Conservation (phyloP, 2,329 filamentous ascomycete species). For the Talaromyces sp. region DNA sequence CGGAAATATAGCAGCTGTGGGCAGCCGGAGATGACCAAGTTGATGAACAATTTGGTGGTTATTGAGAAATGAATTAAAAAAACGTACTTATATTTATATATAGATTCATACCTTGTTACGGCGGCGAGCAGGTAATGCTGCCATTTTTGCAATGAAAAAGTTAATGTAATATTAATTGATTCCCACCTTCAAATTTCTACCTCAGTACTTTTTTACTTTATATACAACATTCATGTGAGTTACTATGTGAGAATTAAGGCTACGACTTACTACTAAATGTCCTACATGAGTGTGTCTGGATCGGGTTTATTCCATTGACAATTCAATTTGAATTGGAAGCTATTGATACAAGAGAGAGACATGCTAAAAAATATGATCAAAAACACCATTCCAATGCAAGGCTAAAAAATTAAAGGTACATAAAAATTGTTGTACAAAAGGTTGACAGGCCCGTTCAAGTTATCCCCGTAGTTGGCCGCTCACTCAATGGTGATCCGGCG, state of each 20-base stretch:
- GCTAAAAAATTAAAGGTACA: neutral
- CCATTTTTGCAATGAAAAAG: neutral
- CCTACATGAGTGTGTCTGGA: neutral
- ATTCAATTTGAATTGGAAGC: neutral
- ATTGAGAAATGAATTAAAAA: neutral
- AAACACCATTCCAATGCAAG: conserved; percentile 1
- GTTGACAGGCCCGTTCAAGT: neutral
- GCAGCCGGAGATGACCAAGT: neutral
- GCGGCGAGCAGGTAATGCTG: neutral
- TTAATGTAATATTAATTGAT: neutral
- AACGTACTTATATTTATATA: neutral
- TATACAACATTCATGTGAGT: neutral
- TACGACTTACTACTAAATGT: neutral
- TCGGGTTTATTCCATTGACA: neutral
- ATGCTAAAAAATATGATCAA: neutral
- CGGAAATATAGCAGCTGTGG: neutral
- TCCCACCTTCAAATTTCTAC: neutral
- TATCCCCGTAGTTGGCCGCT: neutral
- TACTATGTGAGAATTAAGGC: neutral
- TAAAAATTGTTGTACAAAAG: neutral
- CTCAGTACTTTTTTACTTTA: neutral
- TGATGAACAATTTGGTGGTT: neutral
- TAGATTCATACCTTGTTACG: neutral
- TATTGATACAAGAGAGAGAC: neutral
- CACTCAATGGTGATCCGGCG: conserved; percentile 60